phyloP scores from a whole-genome alignment of 352 stramenopile species.

The Globisporangium apiculatum region DNA sequence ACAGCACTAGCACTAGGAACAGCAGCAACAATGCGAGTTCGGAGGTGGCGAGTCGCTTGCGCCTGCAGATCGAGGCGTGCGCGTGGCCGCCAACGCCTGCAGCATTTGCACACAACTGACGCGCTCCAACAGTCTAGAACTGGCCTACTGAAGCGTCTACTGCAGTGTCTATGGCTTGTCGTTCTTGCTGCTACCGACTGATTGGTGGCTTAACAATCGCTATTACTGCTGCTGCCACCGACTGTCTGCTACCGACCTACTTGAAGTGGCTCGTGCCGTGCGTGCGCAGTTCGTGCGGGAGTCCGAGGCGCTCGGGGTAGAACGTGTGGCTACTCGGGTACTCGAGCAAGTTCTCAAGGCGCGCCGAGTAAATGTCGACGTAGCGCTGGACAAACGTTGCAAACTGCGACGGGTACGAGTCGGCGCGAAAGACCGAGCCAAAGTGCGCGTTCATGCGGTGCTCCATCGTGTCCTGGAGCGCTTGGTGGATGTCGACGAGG shows the following conservation, averaged over 20 bases:
- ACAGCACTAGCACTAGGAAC: neutral
- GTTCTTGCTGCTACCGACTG: neutral
- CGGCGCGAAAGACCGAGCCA: conserved; percentile 80
- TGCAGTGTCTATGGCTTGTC: neutral
- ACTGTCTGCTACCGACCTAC: neutral
- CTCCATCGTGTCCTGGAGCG: conserved; percentile 67
- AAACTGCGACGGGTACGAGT: conserved; percentile 82
- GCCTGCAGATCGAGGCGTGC: conserved; percentile 23
- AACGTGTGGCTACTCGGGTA: conserved; percentile 84
- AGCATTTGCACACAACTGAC: conserved; percentile 21
- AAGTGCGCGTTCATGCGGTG: conserved; percentile 83
- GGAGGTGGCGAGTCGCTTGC: conserved; percentile 7
- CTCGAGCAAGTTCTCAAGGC: conserved; percentile 74
- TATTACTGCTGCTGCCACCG: too few species aligned
- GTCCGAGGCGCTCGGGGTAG: conserved; percentile 61
- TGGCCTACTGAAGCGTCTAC: too few species aligned
- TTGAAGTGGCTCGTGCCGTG: conserved; percentile 1
- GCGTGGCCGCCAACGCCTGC: conserved; percentile 32
- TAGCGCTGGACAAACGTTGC: conserved; percentile 84
- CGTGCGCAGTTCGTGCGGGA: conserved; percentile 42
- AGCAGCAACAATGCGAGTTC: conserved; percentile 7
- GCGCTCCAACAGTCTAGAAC: neutral
- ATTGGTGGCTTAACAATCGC: too few species aligned
- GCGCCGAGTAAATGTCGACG: conserved; percentile 85
- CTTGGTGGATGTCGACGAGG: conserved; percentile 52